These are phyloP conservation scores for Phlebiopsis flavidoalba DNA, from an alignment of 768 basidiomycete species.

Conservation along the genomic window DNA sequence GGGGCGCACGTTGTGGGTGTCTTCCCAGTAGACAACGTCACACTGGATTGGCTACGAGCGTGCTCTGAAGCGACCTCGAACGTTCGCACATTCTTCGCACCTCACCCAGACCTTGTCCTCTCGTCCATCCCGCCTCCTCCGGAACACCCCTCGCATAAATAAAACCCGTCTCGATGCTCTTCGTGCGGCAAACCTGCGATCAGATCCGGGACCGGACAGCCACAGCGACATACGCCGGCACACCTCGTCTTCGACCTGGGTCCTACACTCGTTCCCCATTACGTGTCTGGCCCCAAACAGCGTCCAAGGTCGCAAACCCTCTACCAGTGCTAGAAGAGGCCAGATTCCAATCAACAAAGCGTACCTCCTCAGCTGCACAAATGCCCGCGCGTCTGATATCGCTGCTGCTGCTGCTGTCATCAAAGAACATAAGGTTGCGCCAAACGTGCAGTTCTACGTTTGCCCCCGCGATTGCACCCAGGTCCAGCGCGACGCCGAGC, in stretches of 20 bases:
- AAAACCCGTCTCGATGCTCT: slow-evolving; percentile 62
- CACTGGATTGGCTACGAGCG: slow-evolving; percentile 85
- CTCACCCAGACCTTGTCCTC: slow-evolving; percentile 35
- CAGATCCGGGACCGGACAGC: no score
- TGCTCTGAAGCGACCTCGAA: slow-evolving; percentile 66
- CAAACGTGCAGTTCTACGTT: slow-evolving; percentile 94
- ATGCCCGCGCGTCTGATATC: slow-evolving; percentile 93
- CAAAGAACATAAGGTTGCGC: slow-evolving; percentile 72
- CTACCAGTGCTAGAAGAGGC: slow-evolving; percentile 75
- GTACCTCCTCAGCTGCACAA: slow-evolving; percentile 97
- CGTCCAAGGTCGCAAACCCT: slow-evolving; percentile 93
- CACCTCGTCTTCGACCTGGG: slow-evolving; percentile 89
- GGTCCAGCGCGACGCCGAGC: slow-evolving; percentile 89
- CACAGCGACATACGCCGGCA: slow-evolving; percentile 77
- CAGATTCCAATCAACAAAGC: slow-evolving; percentile 89
- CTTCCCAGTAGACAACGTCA: slow-evolving; percentile 84
- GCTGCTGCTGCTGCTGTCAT: slow-evolving; percentile 90
- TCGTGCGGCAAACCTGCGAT: slow-evolving; percentile 43
- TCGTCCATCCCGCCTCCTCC: slow-evolving; percentile 63
- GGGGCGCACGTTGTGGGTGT: slow-evolving; percentile 96
- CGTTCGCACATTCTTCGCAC: slow-evolving; percentile 75
- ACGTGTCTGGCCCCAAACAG: slow-evolving; percentile 97
- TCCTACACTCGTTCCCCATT: slow-evolving; percentile 91
- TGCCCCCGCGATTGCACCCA: slow-evolving; percentile 83
- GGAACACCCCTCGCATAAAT: slow-evolving; percentile 85